Conservation (phyloP, 1,284 basidiomycete genomes). For the Microbotryomycetes sp. region DNA sequence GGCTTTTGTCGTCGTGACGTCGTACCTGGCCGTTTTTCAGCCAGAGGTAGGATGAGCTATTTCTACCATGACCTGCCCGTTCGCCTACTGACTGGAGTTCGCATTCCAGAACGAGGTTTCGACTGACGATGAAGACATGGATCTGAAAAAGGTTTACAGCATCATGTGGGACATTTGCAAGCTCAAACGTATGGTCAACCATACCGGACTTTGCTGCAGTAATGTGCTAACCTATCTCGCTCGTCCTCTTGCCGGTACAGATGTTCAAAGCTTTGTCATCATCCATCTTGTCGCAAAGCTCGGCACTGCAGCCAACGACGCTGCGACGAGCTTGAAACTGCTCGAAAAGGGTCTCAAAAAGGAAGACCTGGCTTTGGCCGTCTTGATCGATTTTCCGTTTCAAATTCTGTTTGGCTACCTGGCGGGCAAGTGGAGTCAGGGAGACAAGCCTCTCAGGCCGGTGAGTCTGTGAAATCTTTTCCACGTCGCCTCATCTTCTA, state of each 20-base stretch:
- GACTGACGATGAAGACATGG: slow-evolving; percentile 65
- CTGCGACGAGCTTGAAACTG: slow-evolving; percentile 85
- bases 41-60: slow-evolving; percentile 67
- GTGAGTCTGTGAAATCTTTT: slow-evolving; percentile 29
- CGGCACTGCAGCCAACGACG: slow-evolving; percentile 92
- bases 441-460: slow-evolving; percentile 42
- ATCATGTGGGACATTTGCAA: slow-evolving; percentile 92
- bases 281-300: slow-evolving; percentile 91
- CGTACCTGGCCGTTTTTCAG: slow-evolving; percentile 82
- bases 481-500: background rate
- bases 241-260: slow-evolving; percentile 45
- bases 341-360: slow-evolving; percentile 93
- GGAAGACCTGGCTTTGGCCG: slow-evolving; percentile 90
- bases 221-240: background rate
- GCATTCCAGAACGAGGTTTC: slow-evolving; percentile 58
- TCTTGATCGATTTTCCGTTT: slow-evolving; percentile 96
- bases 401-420: slow-evolving; percentile 94
- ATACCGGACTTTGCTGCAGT: background rate
- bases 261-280: slow-evolving; percentile 80
- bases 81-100: background rate
- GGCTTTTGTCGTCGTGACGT: slow-evolving; percentile 71
- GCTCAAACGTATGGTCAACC: slow-evolving; percentile 62
- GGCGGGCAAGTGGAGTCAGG: slow-evolving; percentile 72
- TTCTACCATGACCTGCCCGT: background rate
- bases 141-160: slow-evolving; percentile 80